Conservation (phyloP, 805 yeast genomes). For the Debaryomyces prosopidis region DNA sequence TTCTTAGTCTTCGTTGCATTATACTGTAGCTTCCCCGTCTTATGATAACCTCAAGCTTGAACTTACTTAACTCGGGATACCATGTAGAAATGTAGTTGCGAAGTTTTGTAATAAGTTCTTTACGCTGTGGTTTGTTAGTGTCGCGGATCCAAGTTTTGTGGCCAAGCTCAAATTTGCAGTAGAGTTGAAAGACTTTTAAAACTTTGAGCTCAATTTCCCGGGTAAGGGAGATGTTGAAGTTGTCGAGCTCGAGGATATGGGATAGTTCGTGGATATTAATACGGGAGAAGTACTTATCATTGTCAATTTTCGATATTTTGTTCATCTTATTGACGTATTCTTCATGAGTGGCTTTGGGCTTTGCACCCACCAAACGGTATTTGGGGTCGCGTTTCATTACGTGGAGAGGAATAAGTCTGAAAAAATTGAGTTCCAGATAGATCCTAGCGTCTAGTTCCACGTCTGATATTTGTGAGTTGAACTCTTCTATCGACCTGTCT, state of each 20-base stretch:
- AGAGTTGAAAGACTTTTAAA: slow-evolving; percentile 51
- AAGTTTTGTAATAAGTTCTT: slow-evolving; percentile 48
- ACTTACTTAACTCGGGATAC: slow-evolving; percentile 51
- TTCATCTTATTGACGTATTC: slow-evolving; percentile 1
- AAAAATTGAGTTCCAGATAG: neutral
- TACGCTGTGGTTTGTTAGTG: slow-evolving; percentile 56
- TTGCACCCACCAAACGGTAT: slow-evolving; percentile 6
- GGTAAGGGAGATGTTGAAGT: slow-evolving; percentile 51
- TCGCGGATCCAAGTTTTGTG: slow-evolving; percentile 84
- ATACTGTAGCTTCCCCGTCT: slow-evolving; percentile 78
- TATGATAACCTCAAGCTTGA: slow-evolving; percentile 66
- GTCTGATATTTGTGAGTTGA: neutral
- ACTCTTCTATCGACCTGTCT: neutral
- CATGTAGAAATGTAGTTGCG: slow-evolving; percentile 45
- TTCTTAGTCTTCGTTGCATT: slow-evolving; percentile 76
- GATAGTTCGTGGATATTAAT: slow-evolving; percentile 59
- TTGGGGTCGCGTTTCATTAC: slow-evolving; percentile 8
- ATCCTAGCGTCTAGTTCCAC: neutral
- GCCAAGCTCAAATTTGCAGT: slow-evolving; percentile 72
- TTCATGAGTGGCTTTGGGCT: neutral
- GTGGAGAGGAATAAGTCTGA: slow-evolving; percentile 9
- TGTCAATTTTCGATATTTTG: slow-evolving; percentile 5
- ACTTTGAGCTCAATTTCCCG: slow-evolving; percentile 54
- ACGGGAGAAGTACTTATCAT: slow-evolving; percentile 39
- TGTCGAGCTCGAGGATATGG: slow-evolving; percentile 48